A percentile compares a stretch with the other conserved stretches of the same genome.
Evolutionary conservation across 176 grass and related monocot genomes (phyloP).

Genomic region (Bothriochloa decipiens): DNA sequence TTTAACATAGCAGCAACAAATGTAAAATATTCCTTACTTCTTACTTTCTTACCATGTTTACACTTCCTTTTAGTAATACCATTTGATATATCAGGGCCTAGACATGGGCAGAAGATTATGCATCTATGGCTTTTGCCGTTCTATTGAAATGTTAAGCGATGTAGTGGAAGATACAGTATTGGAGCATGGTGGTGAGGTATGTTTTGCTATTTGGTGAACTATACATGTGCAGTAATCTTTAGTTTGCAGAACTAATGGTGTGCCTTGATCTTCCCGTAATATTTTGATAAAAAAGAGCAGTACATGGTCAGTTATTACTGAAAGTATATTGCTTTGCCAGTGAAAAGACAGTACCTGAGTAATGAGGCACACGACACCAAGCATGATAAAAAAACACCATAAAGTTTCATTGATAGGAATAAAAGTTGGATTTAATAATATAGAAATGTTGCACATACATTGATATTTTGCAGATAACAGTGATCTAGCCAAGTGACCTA

Average conservation of each 20-base stretch:
- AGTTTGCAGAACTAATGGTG: neutral
- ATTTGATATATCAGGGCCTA: slow-evolving; percentile 60
- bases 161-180: slow-evolving; percentile 92
- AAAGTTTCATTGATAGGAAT: slow-evolving; percentile 1
- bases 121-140: slow-evolving; percentile 93
- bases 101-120: slow-evolving; percentile 96
- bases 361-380: neutral
- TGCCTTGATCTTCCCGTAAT: neutral
- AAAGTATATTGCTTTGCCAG: neutral
- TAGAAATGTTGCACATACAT: neutral
- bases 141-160: slow-evolving; percentile 96
- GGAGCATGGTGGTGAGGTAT: slow-evolving; percentile 96
- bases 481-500: neutral
- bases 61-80: slow-evolving; percentile 34
- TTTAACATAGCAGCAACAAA: slow-evolving; percentile 99
- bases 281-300: neutral
- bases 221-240: neutral
- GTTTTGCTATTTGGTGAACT: neutral
- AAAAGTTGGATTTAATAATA: neutral
- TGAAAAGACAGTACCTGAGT: neutral
- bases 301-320: neutral
- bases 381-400: neutral
- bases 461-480: neutral
- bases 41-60: slow-evolving; percentile 1
- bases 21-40: slow-evolving; percentile 44